These are phyloP conservation scores for Aspergillus costaricaensis DNA, from an alignment of 2,329 filamentous ascomycete species.

Conservation along the genomic window DNA sequence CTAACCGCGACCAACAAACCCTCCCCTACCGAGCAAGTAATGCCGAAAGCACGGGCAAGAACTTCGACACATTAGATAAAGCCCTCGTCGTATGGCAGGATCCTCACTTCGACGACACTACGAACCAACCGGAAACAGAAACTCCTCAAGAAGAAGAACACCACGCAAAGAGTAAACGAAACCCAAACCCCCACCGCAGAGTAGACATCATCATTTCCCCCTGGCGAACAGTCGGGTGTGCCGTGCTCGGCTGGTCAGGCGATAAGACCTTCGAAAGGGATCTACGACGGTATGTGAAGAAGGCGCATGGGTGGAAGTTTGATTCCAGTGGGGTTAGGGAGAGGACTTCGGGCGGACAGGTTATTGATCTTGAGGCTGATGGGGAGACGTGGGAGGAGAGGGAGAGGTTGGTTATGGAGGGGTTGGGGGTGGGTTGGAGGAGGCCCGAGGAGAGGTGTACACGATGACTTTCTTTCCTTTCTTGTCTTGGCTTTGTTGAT, in stretches of 20 bases:
- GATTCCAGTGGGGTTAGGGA: slow-evolving; percentile 84
- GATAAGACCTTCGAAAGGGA: slow-evolving; percentile 90
- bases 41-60: slow-evolving; percentile 37
- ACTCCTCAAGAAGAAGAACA: slow-evolving; percentile 6
- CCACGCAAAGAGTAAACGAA: slow-evolving; percentile 45
- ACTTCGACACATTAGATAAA: slow-evolving; percentile 87
- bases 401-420: slow-evolving; percentile 78
- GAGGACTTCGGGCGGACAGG: slow-evolving; percentile 63
- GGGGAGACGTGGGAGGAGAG: slow-evolving; percentile 65
- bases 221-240: slow-evolving; percentile 86
- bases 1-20: slow-evolving; percentile 69
- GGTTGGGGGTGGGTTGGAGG: slow-evolving; percentile 69
- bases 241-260: slow-evolving; percentile 83
- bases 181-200: slow-evolving; percentile 74
- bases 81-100: slow-evolving; percentile 91
- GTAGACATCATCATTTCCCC: slow-evolving; percentile 91
- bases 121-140: slow-evolving; percentile 12
- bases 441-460: slow-evolving; percentile 67
- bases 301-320: slow-evolving; percentile 75
- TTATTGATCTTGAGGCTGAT: slow-evolving; percentile 66
- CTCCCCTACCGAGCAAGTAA: slow-evolving; percentile 54
- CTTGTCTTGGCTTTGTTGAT: too few species aligned
- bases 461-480: too few species aligned
- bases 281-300: slow-evolving; percentile 75
- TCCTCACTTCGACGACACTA: slow-evolving; percentile 51